A percentile compares a stretch with the other conserved stretches of the same genome.
Evolutionary conservation across 371 early-diverging fungal species (phyloP).

Genomic region (Mortierella sp.): DNA sequence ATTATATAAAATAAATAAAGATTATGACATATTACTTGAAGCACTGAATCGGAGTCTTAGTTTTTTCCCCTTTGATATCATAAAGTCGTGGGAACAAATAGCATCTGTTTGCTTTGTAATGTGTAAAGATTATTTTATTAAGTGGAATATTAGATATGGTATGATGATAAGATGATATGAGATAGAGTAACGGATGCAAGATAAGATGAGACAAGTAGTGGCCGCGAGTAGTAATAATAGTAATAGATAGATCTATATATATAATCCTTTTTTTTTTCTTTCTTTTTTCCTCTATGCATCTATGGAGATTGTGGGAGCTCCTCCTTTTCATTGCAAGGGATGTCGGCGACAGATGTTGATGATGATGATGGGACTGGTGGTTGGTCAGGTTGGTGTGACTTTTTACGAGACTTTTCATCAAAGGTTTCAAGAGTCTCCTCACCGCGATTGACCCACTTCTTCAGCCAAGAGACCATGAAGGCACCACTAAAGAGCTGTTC

Average conservation of each 20-base stretch:
- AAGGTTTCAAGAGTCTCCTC: constrained; percentile 52
- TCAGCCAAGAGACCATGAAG: constrained; percentile 68
- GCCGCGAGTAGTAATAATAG: neutral
- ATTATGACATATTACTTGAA: neutral
- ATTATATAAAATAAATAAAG: neutral
- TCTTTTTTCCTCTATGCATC: neutral
- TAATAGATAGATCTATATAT: neutral
- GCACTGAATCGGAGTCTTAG: too few relatives aligned
- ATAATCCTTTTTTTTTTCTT: neutral
- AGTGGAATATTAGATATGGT: neutral
- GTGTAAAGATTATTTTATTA: too few relatives aligned
- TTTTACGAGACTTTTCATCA: constrained; percentile 13
- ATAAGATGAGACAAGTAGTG: neutral
- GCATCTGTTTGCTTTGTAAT: too few relatives aligned
- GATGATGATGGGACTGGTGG: neutral
- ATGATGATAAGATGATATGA: neutral
- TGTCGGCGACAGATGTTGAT: neutral
- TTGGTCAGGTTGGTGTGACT: neutral
- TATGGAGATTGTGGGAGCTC: constrained; percentile 2
- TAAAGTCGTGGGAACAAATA: too few relatives aligned
- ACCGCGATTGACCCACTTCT: constrained; percentile 67
- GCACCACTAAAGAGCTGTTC: constrained; percentile 79
- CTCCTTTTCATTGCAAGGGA: neutral
- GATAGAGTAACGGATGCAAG: neutral
- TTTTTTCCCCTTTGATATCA: too few relatives aligned